Evolutionary conservation across 2,329 filamentous ascomycete genomes (phyloP).

Genomic region (Xylariaceae sp.): DNA sequence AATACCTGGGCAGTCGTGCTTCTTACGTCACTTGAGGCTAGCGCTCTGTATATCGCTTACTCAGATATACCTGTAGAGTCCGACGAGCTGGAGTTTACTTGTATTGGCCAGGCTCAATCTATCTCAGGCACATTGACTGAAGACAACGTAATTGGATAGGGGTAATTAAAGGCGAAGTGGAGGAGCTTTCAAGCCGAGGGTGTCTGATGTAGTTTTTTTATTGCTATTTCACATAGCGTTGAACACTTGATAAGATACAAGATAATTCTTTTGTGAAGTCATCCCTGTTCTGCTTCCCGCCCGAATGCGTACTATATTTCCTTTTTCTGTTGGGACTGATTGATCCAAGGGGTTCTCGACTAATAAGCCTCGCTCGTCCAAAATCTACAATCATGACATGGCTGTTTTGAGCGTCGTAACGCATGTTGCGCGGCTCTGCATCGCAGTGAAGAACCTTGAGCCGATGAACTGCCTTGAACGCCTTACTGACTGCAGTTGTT

Average conservation of each 20-base stretch:
- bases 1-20: neutral
- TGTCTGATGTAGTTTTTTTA: neutral
- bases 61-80: neutral
- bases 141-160: neutral
- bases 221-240: constrained; percentile 1
- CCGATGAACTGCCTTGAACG: constrained; percentile 12
- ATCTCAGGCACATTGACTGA: too few relatives aligned
- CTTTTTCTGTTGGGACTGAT: constrained; percentile 24
- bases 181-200: neutral
- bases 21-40: neutral
- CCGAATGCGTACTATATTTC: constrained; percentile 9
- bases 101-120: neutral
- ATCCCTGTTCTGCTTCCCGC: constrained; percentile 2
- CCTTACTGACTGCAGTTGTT: constrained; percentile 7
- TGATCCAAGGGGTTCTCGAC: constrained; percentile 19
- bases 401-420: constrained; percentile 25
- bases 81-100: neutral
- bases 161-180: neutral
- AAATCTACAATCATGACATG: constrained; percentile 34
- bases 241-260: constrained; percentile 5
- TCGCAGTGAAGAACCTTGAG: constrained; percentile 27
- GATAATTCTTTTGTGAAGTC: constrained; percentile 1
- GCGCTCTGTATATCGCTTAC: neutral
- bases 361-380: constrained; percentile 23
- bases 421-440: constrained; percentile 30